Percentiles rank a stretch among this genome's conserved stretches.
These are phyloP conservation scores for Chenopodium formosanum DNA, from an alignment of 148 eudicot species.

Conservation along the genomic window DNA sequence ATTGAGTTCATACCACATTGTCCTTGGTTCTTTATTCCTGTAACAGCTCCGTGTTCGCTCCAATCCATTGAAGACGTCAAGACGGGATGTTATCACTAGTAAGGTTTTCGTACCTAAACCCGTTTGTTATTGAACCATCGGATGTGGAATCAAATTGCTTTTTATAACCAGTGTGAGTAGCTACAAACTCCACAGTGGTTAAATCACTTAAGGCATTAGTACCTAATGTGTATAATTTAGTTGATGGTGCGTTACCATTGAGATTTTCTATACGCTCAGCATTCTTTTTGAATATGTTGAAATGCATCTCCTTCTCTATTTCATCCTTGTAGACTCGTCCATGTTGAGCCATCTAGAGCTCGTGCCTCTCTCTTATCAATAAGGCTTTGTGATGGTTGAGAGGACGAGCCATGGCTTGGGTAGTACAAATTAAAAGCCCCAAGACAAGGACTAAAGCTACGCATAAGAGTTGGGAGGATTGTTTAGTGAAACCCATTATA, in stretches of 20 bases:
- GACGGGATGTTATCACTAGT: not conserved
- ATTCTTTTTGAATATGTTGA: conserved; percentile 41
- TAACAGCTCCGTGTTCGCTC: conserved; percentile 17
- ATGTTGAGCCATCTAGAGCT: conserved; percentile 44
- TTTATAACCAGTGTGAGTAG: conserved; percentile 36
- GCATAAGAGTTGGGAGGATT: not conserved
- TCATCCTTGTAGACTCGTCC: conserved; percentile 43
- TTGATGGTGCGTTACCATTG: not conserved
- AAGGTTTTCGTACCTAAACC: conserved; percentile 26
- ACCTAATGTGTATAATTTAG: conserved; percentile 29
- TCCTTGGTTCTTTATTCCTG: not conserved
- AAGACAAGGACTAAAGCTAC: conserved; percentile 20
- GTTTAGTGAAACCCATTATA: conserved; percentile 6
- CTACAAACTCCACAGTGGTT: conserved; percentile 49
- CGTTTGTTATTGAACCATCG: not conserved
- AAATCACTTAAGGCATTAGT: conserved; percentile 44
- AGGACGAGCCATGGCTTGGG: conserved; percentile 23
- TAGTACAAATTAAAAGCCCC: not conserved
- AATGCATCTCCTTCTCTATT: conserved; percentile 37
- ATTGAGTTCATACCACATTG: conserved; percentile 8
- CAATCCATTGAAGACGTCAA: not conserved
- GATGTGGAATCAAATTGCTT: not conserved
- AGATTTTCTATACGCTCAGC: conserved; percentile 35
- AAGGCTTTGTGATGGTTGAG: conserved; percentile 19
- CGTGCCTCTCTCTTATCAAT: conserved; percentile 27